phyloP scores from a whole-genome alignment of 148 eudicot species.

The Spergularia bocconei region DNA sequence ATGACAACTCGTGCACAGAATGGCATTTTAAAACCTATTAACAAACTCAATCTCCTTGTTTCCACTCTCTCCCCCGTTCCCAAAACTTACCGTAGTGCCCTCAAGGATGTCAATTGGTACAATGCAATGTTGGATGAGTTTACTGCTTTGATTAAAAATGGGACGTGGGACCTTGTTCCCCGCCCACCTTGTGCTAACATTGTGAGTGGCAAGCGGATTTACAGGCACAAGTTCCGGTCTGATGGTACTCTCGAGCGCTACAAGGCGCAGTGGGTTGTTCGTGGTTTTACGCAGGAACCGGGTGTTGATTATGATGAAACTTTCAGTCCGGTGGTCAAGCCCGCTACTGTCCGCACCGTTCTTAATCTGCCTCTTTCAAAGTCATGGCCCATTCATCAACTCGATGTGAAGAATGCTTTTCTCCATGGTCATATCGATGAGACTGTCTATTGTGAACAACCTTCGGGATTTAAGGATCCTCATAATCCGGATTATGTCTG shows the following conservation, averaged over 20 bases:
- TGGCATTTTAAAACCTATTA: too few species aligned
- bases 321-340: not conserved
- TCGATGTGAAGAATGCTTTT: not conserved
- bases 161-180: not conserved
- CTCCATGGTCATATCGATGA: not conserved
- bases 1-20: too few species aligned
- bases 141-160: not conserved
- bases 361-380: not conserved
- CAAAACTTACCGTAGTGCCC: not conserved
- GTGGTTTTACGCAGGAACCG: not conserved
- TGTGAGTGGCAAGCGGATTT: not conserved
- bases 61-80: too few species aligned
- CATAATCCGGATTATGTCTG: not conserved
- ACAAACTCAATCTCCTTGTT: too few species aligned
- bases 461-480: not conserved
- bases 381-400: not conserved
- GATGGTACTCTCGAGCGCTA: not conserved
- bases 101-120: not conserved
- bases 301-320: too few species aligned
- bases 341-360: not conserved
- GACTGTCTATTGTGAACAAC: constrained; percentile 2
- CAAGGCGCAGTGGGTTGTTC: not conserved
- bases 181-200: not conserved
- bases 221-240: not conserved
- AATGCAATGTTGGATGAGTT: not conserved